These are phyloP conservation scores for Cercospora sp. DNA, from an alignment of 2,329 filamentous ascomycete species.

Conservation along the genomic window DNA sequence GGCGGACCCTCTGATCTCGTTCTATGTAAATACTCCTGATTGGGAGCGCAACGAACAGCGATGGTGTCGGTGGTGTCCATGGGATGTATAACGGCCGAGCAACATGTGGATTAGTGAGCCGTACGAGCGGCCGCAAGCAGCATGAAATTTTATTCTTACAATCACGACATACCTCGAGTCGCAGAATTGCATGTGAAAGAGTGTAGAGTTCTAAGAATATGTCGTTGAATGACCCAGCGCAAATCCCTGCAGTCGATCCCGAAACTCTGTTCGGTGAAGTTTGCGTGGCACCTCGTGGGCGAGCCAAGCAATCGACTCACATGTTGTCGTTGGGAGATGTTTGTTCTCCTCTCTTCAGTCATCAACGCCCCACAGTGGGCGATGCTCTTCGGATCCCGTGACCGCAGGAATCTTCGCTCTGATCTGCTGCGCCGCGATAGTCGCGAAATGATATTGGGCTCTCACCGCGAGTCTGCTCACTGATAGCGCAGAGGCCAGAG, in stretches of 20 bases:
- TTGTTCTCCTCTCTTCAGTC: background rate
- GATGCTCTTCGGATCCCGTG: background rate
- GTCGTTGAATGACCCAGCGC: constrained; percentile 1
- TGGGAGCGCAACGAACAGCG: background rate
- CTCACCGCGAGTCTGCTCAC: background rate
- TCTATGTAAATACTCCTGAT: background rate
- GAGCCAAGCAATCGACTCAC: constrained; percentile 1
- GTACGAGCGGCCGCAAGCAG: background rate
- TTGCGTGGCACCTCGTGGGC: background rate
- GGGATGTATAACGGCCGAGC: background rate
- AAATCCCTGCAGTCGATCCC: constrained; percentile 13
- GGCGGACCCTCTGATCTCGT: constrained; percentile 4
- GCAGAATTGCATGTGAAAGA: constrained; percentile 2
- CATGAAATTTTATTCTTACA: background rate
- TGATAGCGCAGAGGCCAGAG: background rate
- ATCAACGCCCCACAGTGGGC: background rate
- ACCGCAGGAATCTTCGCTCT: background rate
- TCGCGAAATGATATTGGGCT: background rate
- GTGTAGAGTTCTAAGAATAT: background rate
- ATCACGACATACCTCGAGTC: background rate
- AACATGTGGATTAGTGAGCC: background rate
- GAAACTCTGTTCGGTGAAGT: background rate
- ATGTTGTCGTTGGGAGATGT: background rate
- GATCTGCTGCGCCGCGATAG: background rate
- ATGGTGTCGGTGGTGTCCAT: background rate